These are phyloP conservation scores for Venturia pyrina DNA, from an alignment of 2,329 filamentous ascomycete species.

Conservation along the genomic window DNA sequence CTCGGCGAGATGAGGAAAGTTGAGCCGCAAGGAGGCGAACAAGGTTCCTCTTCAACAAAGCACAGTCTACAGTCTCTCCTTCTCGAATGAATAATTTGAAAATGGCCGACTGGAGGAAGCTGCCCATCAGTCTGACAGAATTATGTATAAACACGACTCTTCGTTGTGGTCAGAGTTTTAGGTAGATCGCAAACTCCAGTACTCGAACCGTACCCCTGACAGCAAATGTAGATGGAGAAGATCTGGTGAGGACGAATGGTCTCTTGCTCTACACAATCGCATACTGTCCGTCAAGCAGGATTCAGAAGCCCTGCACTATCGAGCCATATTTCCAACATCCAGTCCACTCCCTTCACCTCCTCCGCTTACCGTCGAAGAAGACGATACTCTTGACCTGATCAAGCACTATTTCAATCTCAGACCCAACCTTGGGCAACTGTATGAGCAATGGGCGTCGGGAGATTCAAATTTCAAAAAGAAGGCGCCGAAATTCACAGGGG, in stretches of 20 bases:
- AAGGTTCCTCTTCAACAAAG: neutral
- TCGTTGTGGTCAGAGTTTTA: constrained; percentile 85
- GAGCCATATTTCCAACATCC: constrained; percentile 47
- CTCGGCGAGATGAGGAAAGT: neutral
- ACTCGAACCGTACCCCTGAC: constrained; percentile 4
- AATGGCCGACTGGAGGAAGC: constrained; percentile 63
- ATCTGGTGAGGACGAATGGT: constrained; percentile 72
- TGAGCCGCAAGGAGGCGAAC: neutral
- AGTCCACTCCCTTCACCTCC: constrained; percentile 25
- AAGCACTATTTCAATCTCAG: constrained; percentile 79
- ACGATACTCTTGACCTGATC: constrained; percentile 64
- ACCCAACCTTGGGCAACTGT: constrained; percentile 65
- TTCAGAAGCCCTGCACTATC: constrained; percentile 66
- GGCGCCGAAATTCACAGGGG: constrained; percentile 77
- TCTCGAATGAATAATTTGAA: neutral
- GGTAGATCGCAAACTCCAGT: constrained; percentile 26
- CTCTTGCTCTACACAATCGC: constrained; percentile 75
- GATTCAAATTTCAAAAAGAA: constrained; percentile 85
- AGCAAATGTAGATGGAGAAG: constrained; percentile 63
- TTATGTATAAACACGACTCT: constrained; percentile 91
- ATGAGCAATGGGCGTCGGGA: constrained; percentile 74
- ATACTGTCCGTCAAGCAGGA: constrained; percentile 83
- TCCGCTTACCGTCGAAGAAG: constrained; percentile 26
- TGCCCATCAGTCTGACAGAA: constrained; percentile 73
- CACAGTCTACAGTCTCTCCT: neutral